Conservation (phyloP, 2,329 filamentous ascomycete species). For the Alternaria arborescens region DNA sequence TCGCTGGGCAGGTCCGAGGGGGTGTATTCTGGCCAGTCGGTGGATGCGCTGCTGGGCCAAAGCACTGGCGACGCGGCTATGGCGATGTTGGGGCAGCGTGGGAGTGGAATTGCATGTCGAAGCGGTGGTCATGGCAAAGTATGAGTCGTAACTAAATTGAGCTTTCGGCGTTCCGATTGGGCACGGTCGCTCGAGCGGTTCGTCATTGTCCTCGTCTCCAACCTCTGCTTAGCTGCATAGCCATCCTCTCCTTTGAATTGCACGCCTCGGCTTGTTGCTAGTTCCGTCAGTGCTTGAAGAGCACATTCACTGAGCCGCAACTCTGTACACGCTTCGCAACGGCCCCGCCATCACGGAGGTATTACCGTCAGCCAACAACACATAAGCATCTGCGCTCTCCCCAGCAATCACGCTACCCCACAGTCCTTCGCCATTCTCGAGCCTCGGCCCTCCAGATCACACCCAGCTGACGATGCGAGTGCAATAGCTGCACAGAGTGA, state of each 20-base stretch:
- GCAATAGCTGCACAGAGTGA: conserved; percentile 39
- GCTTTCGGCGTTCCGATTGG: conserved; percentile 19
- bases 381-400: conserved; percentile 2
- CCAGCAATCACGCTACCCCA: conserved; percentile 16
- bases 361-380: conserved; percentile 1
- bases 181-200: conserved; percentile 17
- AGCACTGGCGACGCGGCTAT: background rate
- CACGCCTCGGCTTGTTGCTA: conserved; percentile 14
- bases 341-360: background rate
- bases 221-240: conserved; percentile 20
- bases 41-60: background rate
- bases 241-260: background rate
- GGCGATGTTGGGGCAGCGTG: background rate
- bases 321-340: background rate
- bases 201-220: conserved; percentile 47
- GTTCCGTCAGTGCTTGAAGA: background rate
- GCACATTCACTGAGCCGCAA: background rate
- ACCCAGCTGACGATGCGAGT: conserved; percentile 47
- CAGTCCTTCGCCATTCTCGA: conserved; percentile 53
- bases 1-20: background rate
- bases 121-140: conserved; percentile 3
- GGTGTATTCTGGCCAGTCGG: background rate
- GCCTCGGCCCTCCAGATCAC: conserved; percentile 32
- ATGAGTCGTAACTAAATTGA: conserved; percentile 18
- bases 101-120: conserved; percentile 9